phyloP scores from a whole-genome alignment of 2,329 filamentous ascomycete genomes.

The Alternaria sp. region DNA sequence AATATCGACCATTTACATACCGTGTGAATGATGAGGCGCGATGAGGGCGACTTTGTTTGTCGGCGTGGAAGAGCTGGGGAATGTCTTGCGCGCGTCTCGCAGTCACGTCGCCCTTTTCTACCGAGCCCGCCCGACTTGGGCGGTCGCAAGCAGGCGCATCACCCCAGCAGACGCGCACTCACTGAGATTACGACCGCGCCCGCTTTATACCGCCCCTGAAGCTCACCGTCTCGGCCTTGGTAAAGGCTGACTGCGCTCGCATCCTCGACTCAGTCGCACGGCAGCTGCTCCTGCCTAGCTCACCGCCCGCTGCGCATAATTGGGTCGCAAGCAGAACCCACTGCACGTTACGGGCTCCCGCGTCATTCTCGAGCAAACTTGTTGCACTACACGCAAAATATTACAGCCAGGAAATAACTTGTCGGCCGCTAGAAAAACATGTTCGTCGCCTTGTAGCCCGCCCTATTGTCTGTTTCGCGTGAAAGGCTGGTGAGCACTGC shows the following conservation, averaged over 20 bases:
- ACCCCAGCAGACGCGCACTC: constrained; percentile 18
- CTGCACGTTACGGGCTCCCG: constrained; percentile 35
- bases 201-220: constrained; percentile 11
- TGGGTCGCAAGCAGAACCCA: constrained; percentile 21
- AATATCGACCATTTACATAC: not conserved
- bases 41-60: not conserved
- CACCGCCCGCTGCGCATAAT: constrained; percentile 21
- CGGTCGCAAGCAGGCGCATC: constrained; percentile 10
- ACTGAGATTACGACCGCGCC: constrained; percentile 21
- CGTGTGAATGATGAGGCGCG: not conserved
- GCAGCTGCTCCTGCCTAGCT: constrained; percentile 26
- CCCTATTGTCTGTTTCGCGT: constrained; percentile 25
- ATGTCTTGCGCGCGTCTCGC: not conserved
- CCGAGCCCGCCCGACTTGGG: constrained; percentile 10
- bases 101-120: constrained; percentile 8
- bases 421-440: constrained; percentile 18
- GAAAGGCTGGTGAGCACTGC: constrained; percentile 36
- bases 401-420: constrained; percentile 19
- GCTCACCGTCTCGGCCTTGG: constrained; percentile 8
- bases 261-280: constrained; percentile 31
- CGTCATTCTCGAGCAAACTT: constrained; percentile 44
- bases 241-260: constrained; percentile 15
- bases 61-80: not conserved
- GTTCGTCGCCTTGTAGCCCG: constrained; percentile 42
- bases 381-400: constrained; percentile 29